phyloP scores from a whole-genome alignment of 2,329 filamentous ascomycete genomes.

The Pyrenochaeta sp. region DNA sequence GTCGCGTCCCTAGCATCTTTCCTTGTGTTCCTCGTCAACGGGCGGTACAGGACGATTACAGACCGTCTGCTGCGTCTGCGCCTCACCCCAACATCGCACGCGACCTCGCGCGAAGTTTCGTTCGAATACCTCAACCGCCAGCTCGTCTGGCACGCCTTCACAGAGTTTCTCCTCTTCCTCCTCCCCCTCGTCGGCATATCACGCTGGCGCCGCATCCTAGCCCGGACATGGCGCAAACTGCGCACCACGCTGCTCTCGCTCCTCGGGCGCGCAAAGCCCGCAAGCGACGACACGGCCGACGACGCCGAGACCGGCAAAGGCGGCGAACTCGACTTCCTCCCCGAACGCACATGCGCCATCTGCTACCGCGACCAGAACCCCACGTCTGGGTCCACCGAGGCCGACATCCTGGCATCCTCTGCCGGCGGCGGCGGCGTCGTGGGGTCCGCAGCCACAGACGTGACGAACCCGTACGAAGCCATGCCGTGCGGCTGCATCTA shows the following conservation, averaged over 20 bases:
- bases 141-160: constrained; percentile 99
- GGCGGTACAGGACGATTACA: constrained; percentile 87
- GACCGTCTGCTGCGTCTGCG: constrained; percentile 86
- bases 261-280: constrained; percentile 53
- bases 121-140: constrained; percentile 98
- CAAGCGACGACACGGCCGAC: constrained; percentile 56
- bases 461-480: constrained; percentile 95
- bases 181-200: constrained; percentile 96
- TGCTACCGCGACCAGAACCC: constrained; percentile 95
- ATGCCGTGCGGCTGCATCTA: constrained; percentile 91
- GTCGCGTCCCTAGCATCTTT: constrained; percentile 85
- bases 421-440: constrained; percentile 78
- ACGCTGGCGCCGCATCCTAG: constrained; percentile 90
- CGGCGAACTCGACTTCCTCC: constrained; percentile 84
- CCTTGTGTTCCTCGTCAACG: constrained; percentile 87
- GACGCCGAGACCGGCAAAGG: constrained; percentile 56
- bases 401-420: constrained; percentile 69
- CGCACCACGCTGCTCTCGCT: constrained; percentile 63
- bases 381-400: constrained; percentile 66
- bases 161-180: constrained; percentile 95
- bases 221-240: constrained; percentile 82
- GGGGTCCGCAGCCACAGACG: constrained; percentile 87
- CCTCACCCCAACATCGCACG: constrained; percentile 80
- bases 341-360: constrained; percentile 93
- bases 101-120: constrained; percentile 88